Percentiles rank a stretch among this genome's conserved stretches.
These are phyloP conservation scores for Aspergillus sp. DNA, from an alignment of 2,329 filamentous ascomycete genomes.

Conservation along the genomic window DNA sequence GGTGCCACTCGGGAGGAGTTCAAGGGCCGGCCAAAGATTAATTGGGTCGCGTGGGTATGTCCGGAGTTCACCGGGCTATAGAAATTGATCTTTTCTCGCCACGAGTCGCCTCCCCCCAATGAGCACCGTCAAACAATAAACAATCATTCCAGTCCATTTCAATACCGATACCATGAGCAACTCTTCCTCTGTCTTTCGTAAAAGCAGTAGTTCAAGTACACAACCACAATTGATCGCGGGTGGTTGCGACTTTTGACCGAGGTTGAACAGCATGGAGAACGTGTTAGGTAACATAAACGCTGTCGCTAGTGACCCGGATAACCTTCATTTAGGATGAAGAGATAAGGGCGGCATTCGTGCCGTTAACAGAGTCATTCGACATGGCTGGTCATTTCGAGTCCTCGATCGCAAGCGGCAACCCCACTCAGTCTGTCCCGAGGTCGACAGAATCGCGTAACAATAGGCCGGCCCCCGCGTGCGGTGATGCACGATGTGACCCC, in stretches of 20 bases:
- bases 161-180: neutral
- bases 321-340: neutral
- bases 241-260: conserved; percentile 5
- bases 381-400: neutral
- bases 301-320: conserved; percentile 3
- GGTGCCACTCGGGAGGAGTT: conserved; percentile 10
- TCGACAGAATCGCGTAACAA: neutral
- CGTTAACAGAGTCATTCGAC: conserved; percentile 8
- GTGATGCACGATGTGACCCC: neutral
- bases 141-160: neutral
- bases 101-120: neutral
- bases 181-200: neutral
- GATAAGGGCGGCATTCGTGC: conserved; percentile 20
- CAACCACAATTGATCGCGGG: neutral
- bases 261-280: conserved; percentile 18
- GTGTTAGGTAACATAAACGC: conserved; percentile 24
- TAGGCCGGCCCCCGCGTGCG: neutral
- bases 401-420: neutral
- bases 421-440: conserved; percentile 5
- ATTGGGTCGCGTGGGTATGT: conserved; percentile 7
- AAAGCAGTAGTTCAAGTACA: no score
- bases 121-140: neutral
- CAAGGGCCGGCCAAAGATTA: neutral
- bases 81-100: neutral
- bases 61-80: conserved; percentile 12